A percentile compares a stretch with the other conserved stretches of the same genome.
These are phyloP conservation scores for Phytophthora foliorum DNA, from an alignment of 352 stramenopile species.

Conservation along the genomic window DNA sequence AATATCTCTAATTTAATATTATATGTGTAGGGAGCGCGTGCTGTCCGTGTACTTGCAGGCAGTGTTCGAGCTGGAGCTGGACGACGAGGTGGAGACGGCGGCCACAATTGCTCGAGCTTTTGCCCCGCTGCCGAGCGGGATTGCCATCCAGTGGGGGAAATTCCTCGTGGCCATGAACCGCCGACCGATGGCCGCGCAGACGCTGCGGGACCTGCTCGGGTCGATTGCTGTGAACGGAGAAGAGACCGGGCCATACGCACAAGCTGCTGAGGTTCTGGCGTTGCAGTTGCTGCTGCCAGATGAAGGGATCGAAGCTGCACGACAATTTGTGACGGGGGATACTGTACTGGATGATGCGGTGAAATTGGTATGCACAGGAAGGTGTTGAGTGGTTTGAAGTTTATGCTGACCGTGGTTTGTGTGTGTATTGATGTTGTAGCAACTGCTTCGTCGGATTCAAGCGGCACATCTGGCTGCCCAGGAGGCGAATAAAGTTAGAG, in stretches of 20 bases:
- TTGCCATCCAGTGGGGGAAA: slow-evolving; percentile 68
- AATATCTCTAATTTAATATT: slow-evolving; percentile 10
- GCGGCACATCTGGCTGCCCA: slow-evolving; percentile 27
- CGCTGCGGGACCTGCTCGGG: slow-evolving; percentile 37
- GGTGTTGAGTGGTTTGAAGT: not conserved
- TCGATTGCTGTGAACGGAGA: slow-evolving; percentile 14
- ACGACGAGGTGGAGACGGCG: slow-evolving; percentile 67
- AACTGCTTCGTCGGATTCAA: slow-evolving; percentile 50
- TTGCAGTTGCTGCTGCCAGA: slow-evolving; percentile 60
- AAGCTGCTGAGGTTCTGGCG: slow-evolving; percentile 49
- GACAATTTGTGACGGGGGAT: slow-evolving; percentile 46
- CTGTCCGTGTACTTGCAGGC: slow-evolving; percentile 75
- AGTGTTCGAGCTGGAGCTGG: slow-evolving; percentile 67
- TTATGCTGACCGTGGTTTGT: slow-evolving; percentile 14
- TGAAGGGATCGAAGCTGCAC: slow-evolving; percentile 47
- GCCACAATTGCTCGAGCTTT: slow-evolving; percentile 51
- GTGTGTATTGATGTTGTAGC: slow-evolving; percentile 17
- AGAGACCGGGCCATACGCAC: slow-evolving; percentile 34
- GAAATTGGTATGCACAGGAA: slow-evolving; percentile 47
- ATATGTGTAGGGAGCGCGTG: slow-evolving; percentile 54
- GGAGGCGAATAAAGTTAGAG: slow-evolving; percentile 11
- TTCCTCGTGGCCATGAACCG: slow-evolving; percentile 76
- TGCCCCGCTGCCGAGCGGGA: slow-evolving; percentile 45
- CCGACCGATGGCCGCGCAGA: slow-evolving; percentile 36
- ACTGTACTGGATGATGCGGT: slow-evolving; percentile 48